A percentile compares a stretch with the other conserved stretches of the same genome.
phyloP scores from a whole-genome alignment of 2,329 filamentous ascomycete species.

The Neocatenulostroma microsporum region DNA sequence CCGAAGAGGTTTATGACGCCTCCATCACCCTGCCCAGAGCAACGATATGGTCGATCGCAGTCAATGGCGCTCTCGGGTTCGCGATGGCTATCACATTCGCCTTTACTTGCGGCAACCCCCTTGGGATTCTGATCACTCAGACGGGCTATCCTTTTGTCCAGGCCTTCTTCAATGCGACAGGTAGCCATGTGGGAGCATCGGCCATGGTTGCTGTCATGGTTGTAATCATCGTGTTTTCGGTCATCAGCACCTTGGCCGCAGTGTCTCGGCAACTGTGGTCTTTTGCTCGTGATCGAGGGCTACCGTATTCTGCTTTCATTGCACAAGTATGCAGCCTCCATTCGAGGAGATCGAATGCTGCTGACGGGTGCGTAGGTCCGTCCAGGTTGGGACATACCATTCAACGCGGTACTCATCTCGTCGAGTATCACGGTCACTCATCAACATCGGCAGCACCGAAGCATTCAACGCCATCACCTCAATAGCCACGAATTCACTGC shows the following conservation, averaged over 20 bases:
- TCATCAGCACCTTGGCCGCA: conserved; percentile 31
- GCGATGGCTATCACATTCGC: neutral
- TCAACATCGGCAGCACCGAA: conserved; percentile 32
- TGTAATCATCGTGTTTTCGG: conserved; percentile 25
- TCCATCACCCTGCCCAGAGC: neutral
- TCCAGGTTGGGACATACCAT: conserved; percentile 13
- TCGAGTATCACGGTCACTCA: conserved; percentile 21
- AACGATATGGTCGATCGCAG: neutral
- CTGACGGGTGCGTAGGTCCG: no score
- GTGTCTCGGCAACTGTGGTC: conserved; percentile 31
- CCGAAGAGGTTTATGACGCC: neutral
- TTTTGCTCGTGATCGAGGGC: no score
- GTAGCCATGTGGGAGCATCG: conserved; percentile 25
- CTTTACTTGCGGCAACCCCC: no score
- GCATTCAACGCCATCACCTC: conserved; percentile 35
- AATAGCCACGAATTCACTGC: neutral
- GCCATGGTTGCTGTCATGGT: conserved; percentile 28
- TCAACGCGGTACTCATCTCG: conserved; percentile 18
- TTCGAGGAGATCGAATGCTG: no score
- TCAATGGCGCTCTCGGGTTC: neutral
- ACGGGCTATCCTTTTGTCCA: conserved; percentile 22
- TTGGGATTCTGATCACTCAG: no score
- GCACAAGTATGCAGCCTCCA: no score
- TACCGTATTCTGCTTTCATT: no score
- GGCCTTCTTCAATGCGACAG: conserved; percentile 30